Evolutionary conservation across 2,329 filamentous ascomycete genomes (phyloP).

Genomic region (Orbilia brochopaga): DNA sequence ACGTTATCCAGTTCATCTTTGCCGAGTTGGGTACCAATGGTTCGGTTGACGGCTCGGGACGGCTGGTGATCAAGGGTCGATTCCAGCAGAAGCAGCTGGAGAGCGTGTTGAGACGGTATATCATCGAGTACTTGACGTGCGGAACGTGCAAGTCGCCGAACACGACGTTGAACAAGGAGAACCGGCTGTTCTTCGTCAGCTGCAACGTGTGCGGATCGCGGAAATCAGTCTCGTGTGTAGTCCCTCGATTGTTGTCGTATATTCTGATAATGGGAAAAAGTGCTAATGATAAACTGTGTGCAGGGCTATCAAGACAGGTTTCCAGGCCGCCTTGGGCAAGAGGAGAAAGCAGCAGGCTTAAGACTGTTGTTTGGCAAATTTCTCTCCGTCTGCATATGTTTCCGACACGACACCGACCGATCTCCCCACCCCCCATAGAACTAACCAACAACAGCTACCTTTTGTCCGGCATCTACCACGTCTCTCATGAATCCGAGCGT

Average conservation of each 20-base stretch:
- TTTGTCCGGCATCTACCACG: not conserved
- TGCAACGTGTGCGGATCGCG: conserved; percentile 73
- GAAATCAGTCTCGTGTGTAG: conserved; percentile 55
- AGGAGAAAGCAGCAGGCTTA: conserved; percentile 92
- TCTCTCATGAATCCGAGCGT: conserved; percentile 8
- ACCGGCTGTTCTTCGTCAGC: conserved; percentile 97
- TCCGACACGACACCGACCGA: conserved; percentile 15
- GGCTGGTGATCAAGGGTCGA: conserved; percentile 97
- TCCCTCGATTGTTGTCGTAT: not conserved
- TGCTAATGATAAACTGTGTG: conserved; percentile 63
- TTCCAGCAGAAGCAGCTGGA: conserved; percentile 99
- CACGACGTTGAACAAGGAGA: conserved; percentile 97
- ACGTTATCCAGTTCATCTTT: conserved; percentile 95
- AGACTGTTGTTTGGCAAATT: conserved; percentile 54
- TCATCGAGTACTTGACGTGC: conserved; percentile 98
- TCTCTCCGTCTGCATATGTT: conserved; percentile 17
- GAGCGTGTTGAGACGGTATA: conserved; percentile 93
- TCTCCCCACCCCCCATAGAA: not conserved
- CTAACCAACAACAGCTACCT: conserved; percentile 19
- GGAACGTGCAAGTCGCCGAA: conserved; percentile 96
- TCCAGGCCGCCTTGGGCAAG: conserved; percentile 99
- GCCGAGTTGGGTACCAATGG: conserved; percentile 97
- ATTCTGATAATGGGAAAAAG: conserved; percentile 75
- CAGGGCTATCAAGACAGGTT: conserved; percentile 99
- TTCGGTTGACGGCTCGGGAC: conserved; percentile 88